Evolutionary conservation across 2,329 filamentous ascomycete genomes (phyloP).

Genomic region (Claviceps pazoutovae): DNA sequence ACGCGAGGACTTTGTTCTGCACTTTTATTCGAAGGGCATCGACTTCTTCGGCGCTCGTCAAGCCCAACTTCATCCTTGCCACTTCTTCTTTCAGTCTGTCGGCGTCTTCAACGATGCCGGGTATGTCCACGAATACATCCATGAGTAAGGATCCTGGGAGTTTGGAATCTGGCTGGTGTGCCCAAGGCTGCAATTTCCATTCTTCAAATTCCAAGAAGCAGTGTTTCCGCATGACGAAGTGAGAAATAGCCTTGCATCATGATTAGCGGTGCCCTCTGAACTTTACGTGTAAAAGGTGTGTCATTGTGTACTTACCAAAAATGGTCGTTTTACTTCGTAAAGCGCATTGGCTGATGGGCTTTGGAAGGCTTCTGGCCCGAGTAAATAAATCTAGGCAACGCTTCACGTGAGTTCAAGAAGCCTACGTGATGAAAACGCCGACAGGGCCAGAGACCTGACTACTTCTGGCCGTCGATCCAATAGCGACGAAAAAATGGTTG

Average conservation of each 20-base stretch:
- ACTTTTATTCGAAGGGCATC: neutral
- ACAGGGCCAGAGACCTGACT: no score
- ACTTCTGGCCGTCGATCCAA: no score
- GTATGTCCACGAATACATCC: constrained; percentile 6
- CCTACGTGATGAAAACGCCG: no score
- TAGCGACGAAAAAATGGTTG: no score
- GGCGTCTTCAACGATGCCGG: constrained; percentile 4
- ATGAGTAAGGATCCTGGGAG: constrained; percentile 5
- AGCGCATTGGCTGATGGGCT: constrained; percentile 3
- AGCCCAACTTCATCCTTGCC: neutral
- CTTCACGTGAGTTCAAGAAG: no score
- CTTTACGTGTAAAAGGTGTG: neutral
- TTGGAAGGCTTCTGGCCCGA: constrained; percentile 5
- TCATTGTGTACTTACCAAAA: neutral
- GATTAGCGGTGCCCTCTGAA: neutral
- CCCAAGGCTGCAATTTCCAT: constrained; percentile 5
- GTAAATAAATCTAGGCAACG: constrained; percentile 1
- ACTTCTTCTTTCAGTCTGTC: constrained; percentile 2
- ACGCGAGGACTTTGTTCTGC: constrained; percentile 1
- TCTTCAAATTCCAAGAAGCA: constrained; percentile 4
- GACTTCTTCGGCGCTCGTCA: neutral
- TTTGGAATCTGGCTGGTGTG: neutral
- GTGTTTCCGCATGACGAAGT: constrained; percentile 5
- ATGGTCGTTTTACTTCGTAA: constrained; percentile 5
- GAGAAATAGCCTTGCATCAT: constrained; percentile 1